Base-by-base conservation (phyloP, 2,329 filamentous ascomycete genomes). In the Colletotrichum trifolii region DNA sequence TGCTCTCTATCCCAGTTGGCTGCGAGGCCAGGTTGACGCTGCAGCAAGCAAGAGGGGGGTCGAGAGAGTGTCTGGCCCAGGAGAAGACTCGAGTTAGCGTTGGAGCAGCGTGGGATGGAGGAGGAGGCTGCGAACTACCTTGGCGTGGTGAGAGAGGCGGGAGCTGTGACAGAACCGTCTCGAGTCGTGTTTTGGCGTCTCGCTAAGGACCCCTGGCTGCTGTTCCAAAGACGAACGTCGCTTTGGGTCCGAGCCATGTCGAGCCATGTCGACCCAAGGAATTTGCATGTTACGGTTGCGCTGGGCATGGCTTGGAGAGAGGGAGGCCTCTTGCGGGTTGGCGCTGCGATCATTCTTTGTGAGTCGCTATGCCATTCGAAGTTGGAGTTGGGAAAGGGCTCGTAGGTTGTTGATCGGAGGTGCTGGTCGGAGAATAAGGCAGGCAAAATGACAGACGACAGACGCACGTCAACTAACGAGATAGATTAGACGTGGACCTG, bases 111-210 rank as follows among this genome's bases (percentile, higher is more conserved):
- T 52, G 39, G 59, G 59, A 45, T 34, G 47, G 17, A 46, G 45
- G 38, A 36, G 34, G 15, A 49, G 49, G 49, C 49, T 60, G 56
- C 56, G 52, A 43, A 33, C 53, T 57, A 63, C 25, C 25, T 25
- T 25, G 25, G 62, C 45, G 54, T 13, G 34, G 54, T 25, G 25
- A 50, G 43, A 49, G 40, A 66, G 56, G 53, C 46, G 61, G 65
- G 43, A 63, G 69, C 70, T 82, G 82, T 82, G 78, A 80, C 82
- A 83, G 78, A 78, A 72, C 67, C 76, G 82, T 85, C 82, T 84
- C 81, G 81, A 73, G 72, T 81, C 67, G 77, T 77, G 82, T 84
- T 83, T 82, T 74, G 75, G 72, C 71, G 72, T 48, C 67, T 67
- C 65, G 71, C 64, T 59, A 64, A 66, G 45, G 54, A 15, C 42